phyloP scores from a whole-genome alignment of 768 basidiomycete genomes.

The Lepiota venenata region DNA sequence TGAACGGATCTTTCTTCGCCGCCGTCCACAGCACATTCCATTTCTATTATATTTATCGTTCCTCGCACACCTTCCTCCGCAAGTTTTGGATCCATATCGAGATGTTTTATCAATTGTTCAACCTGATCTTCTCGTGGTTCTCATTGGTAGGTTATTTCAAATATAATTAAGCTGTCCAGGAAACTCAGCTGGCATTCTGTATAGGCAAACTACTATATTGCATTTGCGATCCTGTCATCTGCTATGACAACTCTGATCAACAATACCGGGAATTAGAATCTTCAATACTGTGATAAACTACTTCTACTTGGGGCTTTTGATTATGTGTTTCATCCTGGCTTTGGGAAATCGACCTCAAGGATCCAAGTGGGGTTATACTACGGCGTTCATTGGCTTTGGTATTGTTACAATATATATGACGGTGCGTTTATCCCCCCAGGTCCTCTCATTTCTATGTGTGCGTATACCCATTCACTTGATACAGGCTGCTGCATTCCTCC shows the following conservation, averaged over 20 bases:
- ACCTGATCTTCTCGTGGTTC: conserved; percentile 92
- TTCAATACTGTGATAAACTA: conserved; percentile 82
- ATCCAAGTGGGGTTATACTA: conserved; percentile 81
- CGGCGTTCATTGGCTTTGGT: conserved; percentile 84
- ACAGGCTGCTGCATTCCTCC: conserved; percentile 72
- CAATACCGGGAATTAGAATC: conserved; percentile 60
- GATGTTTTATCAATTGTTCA: conserved; percentile 87
- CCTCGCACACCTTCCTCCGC: conserved; percentile 73
- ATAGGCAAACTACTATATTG: conserved; percentile 89
- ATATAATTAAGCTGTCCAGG: not conserved
- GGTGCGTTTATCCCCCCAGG: conserved; percentile 33
- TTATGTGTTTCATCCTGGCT: conserved; percentile 84
- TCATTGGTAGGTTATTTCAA: conserved; percentile 51
- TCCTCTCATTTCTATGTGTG: conserved; percentile 2
- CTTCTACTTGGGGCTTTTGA: conserved; percentile 81
- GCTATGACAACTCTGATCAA: conserved; percentile 69
- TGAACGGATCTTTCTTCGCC: conserved; percentile 98
- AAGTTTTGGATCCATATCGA: conserved; percentile 97
- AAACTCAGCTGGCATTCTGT: not conserved
- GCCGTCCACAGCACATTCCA: conserved; percentile 89
- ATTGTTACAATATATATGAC: conserved; percentile 97
- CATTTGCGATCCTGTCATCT: conserved; percentile 73
- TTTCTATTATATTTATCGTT: conserved; percentile 94
- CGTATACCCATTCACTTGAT: too few species aligned
- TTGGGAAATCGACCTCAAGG: conserved; percentile 94